Evolutionary conservation across 768 basidiomycete genomes (phyloP), one percentile per base, ranked within the genome.

Genomic region (Termitomyces sp.): DNA sequence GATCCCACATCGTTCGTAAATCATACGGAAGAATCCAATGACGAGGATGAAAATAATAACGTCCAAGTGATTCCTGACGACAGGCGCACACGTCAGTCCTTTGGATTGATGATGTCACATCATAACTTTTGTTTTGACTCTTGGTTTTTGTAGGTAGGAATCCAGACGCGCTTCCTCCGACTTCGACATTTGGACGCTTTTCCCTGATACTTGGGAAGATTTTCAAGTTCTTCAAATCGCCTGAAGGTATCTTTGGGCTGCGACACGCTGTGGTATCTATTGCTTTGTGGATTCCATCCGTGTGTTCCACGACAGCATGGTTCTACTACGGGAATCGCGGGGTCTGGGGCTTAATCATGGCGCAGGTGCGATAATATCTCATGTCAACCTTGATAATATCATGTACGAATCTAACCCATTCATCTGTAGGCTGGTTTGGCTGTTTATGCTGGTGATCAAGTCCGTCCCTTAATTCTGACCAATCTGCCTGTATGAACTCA

Each of bases 341-440:
- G 7, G 48, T 78, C 14, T 78, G 77, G 77, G 75, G 73, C 11
- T 63, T 78, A 57, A 77, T 78, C 39, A 77, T 76, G 76, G 73
- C 70, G 11, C 76, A 77, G 64, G 72, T 72, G 41, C 41, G 63
- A 14, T 14, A 14, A 28, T 16, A 10, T 37, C 19, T 5, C 17
- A 25, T 35, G 7, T 5, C 1, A 37, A n/a, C 25, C 4, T 17
- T 54, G 11, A n/a, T 9, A 44, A 19, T 28, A 5, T 39, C 23
- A 17, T 37, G 3, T 11, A 25, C 16, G 16, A n/a, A 21, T 21
- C 23, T 25, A 10, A 44, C 17, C 43, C 46, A 35, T 44, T 16
- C 2, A 10, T 43, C 11, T 34, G 6, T 56, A 74, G 71, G 66
- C 69, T 17, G 74, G 66, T 9, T 62, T 78, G 43, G 74, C 73